Conservation (phyloP, 768 basidiomycete genomes). For the Mycena haematopus region DNA sequence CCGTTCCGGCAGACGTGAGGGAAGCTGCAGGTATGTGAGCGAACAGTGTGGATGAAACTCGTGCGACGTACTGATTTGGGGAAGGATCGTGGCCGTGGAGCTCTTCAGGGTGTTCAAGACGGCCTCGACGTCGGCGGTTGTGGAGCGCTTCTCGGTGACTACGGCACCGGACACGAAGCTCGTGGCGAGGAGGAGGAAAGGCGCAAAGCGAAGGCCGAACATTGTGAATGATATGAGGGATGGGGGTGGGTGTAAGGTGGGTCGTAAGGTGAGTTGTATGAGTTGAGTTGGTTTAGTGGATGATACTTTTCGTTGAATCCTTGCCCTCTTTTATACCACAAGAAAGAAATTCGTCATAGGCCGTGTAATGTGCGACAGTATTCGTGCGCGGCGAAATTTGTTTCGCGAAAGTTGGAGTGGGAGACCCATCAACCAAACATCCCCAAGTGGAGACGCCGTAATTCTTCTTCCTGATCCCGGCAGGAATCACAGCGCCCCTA, state of each 20-base stretch:
- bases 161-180: constrained; percentile 21
- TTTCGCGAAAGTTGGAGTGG: constrained; percentile 10
- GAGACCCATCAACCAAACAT: constrained; percentile 4
- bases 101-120: constrained; percentile 31
- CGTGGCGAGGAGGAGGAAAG: constrained; percentile 17
- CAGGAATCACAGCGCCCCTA: too few species aligned
- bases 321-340: background rate
- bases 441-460: constrained; percentile 5
- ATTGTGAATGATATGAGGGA: constrained; percentile 12
- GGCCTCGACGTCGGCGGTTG: constrained; percentile 31
- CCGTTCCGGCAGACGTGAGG: constrained; percentile 25
- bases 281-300: too few species aligned
- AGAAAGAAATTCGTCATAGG: background rate
- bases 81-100: constrained; percentile 30
- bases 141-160: constrained; percentile 13
- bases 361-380: background rate
- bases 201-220: constrained; percentile 28
- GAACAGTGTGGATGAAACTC: background rate
- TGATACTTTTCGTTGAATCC: too few species aligned
- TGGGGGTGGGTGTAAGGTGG: too few species aligned
- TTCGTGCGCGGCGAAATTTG: background rate
- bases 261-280: background rate
- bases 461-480: background rate
- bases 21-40: constrained; percentile 10
- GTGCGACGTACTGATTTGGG: constrained; percentile 29